Evolutionary conservation across 805 yeast species (phyloP), one percentile per base, ranked within the genome.

Genomic region (Kodamaea leandrae): DNA sequence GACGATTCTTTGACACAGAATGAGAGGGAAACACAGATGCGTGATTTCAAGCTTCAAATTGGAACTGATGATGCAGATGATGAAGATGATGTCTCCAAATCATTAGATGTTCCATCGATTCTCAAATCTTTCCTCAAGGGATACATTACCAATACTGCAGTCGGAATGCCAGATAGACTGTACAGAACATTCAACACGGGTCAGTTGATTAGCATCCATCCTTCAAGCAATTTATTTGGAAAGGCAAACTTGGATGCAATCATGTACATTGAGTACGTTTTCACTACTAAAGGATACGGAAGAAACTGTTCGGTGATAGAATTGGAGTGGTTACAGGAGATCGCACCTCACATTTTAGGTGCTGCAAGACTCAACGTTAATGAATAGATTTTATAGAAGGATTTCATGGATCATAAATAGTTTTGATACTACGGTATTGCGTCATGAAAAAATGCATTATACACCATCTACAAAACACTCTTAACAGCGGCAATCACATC

Each of bases 191-290:
- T 89, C 5, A 68, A 83, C 20, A 78, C 85, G 1, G 96, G 96
- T 18, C 96, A 88, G 60, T 69, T 86, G 23, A 79, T 91, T 35
- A 80, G 93, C 37, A 80, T 91, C 8, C 98, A 91, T 57, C 98
- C 98, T 0, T 85, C 96, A 0, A 87, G 96, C 0, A 65, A 86
- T 60, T 65, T 93, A 29, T 93, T 91, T 63, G 96, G 96, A 5
- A 76, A 77, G 49, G 41, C 62, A 8, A 76, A 78, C 50, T 72
- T 80, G 33, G 96, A 91, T 50, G 96, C 95, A 1, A 81, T 93
- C 41, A 83, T 93, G 95, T 93, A 88, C 66, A 81, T 89, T 26
- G 99, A 93, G 63, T 90, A 86, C 58, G 97, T 93, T 12, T 91
- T 77, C 59, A 93, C 99, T 1, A 77, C 90, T 10, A 88, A 88